These are phyloP conservation scores for Starmera dryadoides DNA, from an alignment of 805 yeast genomes.

Conservation along the genomic window DNA sequence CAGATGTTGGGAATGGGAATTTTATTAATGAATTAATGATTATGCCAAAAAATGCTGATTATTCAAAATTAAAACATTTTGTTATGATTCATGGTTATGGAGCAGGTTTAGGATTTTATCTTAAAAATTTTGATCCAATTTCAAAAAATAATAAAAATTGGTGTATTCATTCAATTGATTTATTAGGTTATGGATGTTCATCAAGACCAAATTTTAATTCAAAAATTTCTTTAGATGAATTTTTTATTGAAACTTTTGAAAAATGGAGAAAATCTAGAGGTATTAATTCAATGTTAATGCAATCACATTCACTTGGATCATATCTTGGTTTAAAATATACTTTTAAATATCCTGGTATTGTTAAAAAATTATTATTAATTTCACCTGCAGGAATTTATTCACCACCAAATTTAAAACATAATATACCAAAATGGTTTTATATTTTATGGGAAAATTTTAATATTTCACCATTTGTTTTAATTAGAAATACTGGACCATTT, in stretches of 20 bases:
- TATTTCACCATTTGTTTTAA: slow-evolving; percentile 77
- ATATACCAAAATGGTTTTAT: slow-evolving; percentile 71
- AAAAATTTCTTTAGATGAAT: slow-evolving; percentile 24
- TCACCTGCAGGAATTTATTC: slow-evolving; percentile 85
- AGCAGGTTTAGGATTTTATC: slow-evolving; percentile 83
- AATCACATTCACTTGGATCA: slow-evolving; percentile 93
- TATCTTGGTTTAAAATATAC: slow-evolving; percentile 69
- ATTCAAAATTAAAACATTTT: slow-evolving; percentile 33
- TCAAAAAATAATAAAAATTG: slow-evolving; percentile 35
- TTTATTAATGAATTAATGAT: slow-evolving; percentile 75
- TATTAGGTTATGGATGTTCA: slow-evolving; percentile 87
- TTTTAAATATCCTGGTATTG: slow-evolving; percentile 48
- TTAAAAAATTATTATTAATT: slow-evolving; percentile 64
- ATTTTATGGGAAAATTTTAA: slow-evolving; percentile 74
- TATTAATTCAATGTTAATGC: slow-evolving; percentile 42
- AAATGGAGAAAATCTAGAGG: slow-evolving; percentile 52
- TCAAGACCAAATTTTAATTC: slow-evolving; percentile 63
- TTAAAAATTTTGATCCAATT: slow-evolving; percentile 61
- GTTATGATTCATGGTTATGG: slow-evolving; percentile 93
- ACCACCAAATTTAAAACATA: slow-evolving; percentile 31
- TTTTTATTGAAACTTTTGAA: slow-evolving; percentile 48
- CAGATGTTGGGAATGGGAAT: slow-evolving; percentile 37
- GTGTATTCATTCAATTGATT: slow-evolving; percentile 80
- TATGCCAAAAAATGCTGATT: slow-evolving; percentile 35
- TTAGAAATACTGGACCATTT: slow-evolving; percentile 68